These are phyloP conservation scores for Geotrichum carabidarum DNA, from an alignment of 1,139 yeast species.

Conservation along the genomic window DNA sequence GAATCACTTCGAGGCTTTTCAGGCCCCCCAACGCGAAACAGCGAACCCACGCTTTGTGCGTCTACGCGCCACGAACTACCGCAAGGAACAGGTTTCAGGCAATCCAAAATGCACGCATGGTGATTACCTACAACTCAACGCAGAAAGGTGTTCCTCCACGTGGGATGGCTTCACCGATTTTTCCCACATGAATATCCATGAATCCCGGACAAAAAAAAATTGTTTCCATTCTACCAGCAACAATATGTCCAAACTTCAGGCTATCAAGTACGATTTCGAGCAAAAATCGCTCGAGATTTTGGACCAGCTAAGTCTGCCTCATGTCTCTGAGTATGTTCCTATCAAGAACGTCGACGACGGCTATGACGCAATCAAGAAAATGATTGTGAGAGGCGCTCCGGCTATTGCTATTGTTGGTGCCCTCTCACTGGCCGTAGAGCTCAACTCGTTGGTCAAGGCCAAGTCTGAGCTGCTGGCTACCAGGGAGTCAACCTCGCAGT, in stretches of 20 bases:
- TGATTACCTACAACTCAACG: no score
- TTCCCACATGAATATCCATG: background rate
- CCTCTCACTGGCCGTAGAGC: slow-evolving; percentile 73
- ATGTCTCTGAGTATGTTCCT: slow-evolving; percentile 61
- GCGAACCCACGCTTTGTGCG: no score
- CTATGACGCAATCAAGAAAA: slow-evolving; percentile 68
- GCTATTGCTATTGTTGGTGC: slow-evolving; percentile 96
- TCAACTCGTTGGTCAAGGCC: slow-evolving; percentile 27
- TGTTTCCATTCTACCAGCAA: background rate
- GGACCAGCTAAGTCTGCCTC: slow-evolving; percentile 81
- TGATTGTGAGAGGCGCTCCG: slow-evolving; percentile 98
- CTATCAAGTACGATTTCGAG: slow-evolving; percentile 60
- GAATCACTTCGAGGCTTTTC: no score
- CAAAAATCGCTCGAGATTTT: slow-evolving; percentile 52
- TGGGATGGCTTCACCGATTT: background rate
- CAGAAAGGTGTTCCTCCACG: background rate
- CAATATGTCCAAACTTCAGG: slow-evolving; percentile 39
- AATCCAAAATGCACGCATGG: no score
- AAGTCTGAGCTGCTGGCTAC: background rate
- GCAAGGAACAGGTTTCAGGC: no score
- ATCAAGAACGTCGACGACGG: slow-evolving; percentile 66
- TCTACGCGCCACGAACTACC: no score
- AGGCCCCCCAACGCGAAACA: no score
- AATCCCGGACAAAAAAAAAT: background rate
- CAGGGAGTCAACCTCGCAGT: slow-evolving; percentile 21